Base-by-base conservation (phyloP, 805 yeast genomes). In the Suhomyces tanzawaensis region DNA sequence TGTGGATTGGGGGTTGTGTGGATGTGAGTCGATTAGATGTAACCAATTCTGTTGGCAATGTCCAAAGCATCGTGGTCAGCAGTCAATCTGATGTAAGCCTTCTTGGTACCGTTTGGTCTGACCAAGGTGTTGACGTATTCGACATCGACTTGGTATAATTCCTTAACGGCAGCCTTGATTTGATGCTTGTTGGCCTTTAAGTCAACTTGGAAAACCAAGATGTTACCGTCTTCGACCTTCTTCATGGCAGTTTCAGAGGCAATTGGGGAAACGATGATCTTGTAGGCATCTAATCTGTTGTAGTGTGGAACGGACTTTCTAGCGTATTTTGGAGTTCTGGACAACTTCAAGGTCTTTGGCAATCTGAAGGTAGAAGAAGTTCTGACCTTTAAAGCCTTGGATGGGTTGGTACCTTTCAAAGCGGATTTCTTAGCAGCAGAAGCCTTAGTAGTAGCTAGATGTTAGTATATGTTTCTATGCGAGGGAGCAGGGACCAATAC, bases 21-120 rank as follows among this genome's bases (percentile, higher is more conserved):
- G 19, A 19, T 30, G 34, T 13, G 24, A 22, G 25, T 37, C 34
- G 48, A 62, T 85, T 81, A 91, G 74, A 91, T 84, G 95, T 89
- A 90, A 78, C 99, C 99, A 70, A 91, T 93, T 79, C 93, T 88
- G 95, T 90, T 90, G 72, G 99, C 99, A 74, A 93, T 89, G 74
- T 93, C 99, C 71, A 93, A 85, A 74, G 98, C 98, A 78, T 93
- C 99, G 81, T 82, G 85, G 76, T 93, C 99, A 71, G 96, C 91
- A 68, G 98, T 88, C 72, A 93, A 85, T 81, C 95, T 88, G 71
- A 93, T 91, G 82, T 85, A 93, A 70, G 99, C 99, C 84, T 93
- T 93, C 88, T 93, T 93, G 79, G 97, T 85, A 75, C 99, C 99
- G 76, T 93, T 90, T 72, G 99, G 97, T 79, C 95, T 88, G 67